Base-by-base conservation (phyloP, 768 basidiomycete genomes). In the Fistulinella prunicolor region DNA sequence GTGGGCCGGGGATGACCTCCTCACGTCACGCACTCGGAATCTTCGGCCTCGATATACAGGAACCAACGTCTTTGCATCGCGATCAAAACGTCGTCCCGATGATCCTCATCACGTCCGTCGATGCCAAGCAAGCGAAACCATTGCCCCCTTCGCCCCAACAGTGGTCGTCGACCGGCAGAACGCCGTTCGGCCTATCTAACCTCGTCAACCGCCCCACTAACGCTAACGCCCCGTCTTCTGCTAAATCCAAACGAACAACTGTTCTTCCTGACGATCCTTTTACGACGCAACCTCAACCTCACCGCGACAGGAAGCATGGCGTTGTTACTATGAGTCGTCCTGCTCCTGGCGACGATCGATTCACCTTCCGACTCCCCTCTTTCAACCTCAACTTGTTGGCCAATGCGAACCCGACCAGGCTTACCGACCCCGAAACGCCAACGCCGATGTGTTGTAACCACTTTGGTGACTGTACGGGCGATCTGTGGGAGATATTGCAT, bases 31-130 rank as follows among this genome's bases (percentile, higher is more conserved):
- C 2, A 17, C 23, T 7, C 30, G 13, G 7, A 8, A 32, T 12
- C 26, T 37, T 29, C 26, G 34, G 21, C 16, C 26, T 19, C 10
- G 37, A 19, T 29, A 13, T 12, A 8, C 38, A 19, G 0, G 24
- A 43, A 21, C 34, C 37, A 6, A 8, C 1, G 13, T 26, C 39
- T 19, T 22, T 29, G 3, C 16, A 21, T 16, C 16, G 24, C 21
- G 38, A 48, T 14, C 46, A 56, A 19, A 47, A 43, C 10, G n/a
- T 19, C 28, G 40, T 62, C 17, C 62, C 62, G 1, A 50, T 40
- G 44, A 63, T 63, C 39, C 29, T 63, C 16, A 37, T 63, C 46
- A 65, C 62, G 2, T 63, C 62, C 32, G 63, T 51, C 20, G 60
- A 51, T 13, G 60, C 62, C 26, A 57, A 62, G 9, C 50, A 59